phyloP scores from a whole-genome alignment of 2,329 filamentous ascomycete genomes.

The Exutisphaerella laricina region DNA sequence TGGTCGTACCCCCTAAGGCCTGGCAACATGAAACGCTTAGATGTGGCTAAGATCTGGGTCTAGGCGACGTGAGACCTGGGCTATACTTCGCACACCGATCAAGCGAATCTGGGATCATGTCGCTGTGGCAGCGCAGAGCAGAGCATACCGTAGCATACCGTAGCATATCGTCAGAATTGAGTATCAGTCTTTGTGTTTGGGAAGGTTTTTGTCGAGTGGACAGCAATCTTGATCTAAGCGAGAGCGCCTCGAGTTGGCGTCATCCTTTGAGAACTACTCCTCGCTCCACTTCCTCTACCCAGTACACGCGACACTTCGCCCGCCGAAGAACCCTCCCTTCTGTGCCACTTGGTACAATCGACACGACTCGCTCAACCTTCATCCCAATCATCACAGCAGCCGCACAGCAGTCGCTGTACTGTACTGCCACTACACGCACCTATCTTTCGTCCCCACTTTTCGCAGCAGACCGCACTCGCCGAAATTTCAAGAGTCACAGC shows the following conservation, averaged over 20 bases:
- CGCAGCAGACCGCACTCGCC: not conserved
- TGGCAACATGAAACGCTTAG: not conserved
- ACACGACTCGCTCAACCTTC: no score
- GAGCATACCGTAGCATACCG: not conserved
- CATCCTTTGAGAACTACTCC: no score
- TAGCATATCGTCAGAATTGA: not conserved
- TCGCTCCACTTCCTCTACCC: no score
- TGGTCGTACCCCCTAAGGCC: not conserved
- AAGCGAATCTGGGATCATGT: not conserved
- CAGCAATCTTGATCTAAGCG: no score
- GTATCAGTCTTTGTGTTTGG: no score
- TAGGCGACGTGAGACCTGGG: not conserved
- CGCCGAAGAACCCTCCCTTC: no score
- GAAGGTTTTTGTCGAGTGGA: no score
- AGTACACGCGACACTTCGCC: no score
- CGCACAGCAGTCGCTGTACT: not conserved
- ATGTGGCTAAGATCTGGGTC: not conserved
- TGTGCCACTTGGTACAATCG: no score
- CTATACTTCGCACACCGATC: not conserved
- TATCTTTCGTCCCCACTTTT: not conserved
- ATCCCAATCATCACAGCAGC: no score
- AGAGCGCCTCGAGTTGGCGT: no score
- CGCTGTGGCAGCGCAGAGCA: not conserved
- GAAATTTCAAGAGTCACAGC: constrained; percentile 6
- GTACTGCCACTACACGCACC: not conserved